Evolutionary conservation across 129 eudicot genomes (phyloP).

Genomic region (Calendula officinalis): DNA sequence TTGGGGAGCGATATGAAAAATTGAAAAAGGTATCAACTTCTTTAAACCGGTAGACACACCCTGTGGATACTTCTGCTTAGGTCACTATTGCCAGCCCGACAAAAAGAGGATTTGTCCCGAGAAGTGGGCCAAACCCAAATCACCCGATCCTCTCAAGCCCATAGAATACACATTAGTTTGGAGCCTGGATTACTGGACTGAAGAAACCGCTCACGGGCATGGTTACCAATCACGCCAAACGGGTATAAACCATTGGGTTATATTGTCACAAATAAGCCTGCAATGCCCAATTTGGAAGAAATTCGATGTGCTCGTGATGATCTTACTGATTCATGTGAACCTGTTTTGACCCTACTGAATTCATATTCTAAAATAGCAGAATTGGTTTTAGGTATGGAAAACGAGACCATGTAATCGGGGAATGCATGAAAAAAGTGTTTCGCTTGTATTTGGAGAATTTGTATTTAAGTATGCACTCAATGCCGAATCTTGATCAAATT

Average conservation of each 20-base stretch:
- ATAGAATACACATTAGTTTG: conserved; percentile 70
- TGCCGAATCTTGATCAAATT: conserved; percentile 88
- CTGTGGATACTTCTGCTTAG: conserved; percentile 65
- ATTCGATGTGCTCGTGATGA: conserved; percentile 76
- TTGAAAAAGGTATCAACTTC: conserved; percentile 55
- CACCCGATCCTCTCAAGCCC: conserved; percentile 69
- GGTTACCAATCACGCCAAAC: conserved; percentile 84
- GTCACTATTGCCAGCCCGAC: conserved; percentile 70
- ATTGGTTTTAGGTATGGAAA: conserved; percentile 52
- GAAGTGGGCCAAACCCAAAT: conserved; percentile 27
- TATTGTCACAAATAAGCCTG: conserved; percentile 68
- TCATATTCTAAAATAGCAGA: conserved; percentile 33
- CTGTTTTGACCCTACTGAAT: conserved; percentile 28
- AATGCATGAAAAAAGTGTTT: conserved; percentile 64
- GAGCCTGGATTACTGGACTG: conserved; percentile 67
- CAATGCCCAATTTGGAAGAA: conserved; percentile 59
- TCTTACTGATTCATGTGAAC: conserved; percentile 73
- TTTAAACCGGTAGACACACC: conserved; percentile 74
- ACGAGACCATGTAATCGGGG: conserved; percentile 80
- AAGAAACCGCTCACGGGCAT: conserved; percentile 47
- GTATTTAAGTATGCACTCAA: conserved; percentile 41
- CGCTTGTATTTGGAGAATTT: conserved; percentile 63
- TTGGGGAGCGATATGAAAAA: conserved; percentile 56
- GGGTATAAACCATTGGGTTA: conserved; percentile 89
- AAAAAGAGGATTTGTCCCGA: conserved; percentile 64